Evolutionary conservation across 345 rosid genomes (phyloP).

Genomic region (Chamaenerion angustifolium): DNA sequence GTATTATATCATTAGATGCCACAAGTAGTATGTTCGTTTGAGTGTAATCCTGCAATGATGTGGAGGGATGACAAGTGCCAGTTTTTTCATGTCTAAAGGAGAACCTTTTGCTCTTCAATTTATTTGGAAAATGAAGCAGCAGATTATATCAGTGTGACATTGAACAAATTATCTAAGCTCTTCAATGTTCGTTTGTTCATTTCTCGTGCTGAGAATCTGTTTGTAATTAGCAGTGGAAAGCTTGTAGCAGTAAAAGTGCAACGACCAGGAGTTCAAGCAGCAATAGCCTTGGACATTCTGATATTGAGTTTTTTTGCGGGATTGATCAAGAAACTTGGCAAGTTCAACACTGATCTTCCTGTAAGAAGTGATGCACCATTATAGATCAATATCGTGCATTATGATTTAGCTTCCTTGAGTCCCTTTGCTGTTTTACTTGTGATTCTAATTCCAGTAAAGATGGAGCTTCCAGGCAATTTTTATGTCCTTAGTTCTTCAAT

Average conservation of each 20-base stretch:
- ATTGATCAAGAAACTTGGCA: slow-evolving; percentile 48
- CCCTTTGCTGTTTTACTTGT: background rate
- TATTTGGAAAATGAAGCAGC: background rate
- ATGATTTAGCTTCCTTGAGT: background rate
- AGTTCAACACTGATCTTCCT: slow-evolving; percentile 75
- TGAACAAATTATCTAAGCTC: background rate
- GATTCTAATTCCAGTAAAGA: background rate
- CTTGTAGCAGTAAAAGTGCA: slow-evolving; percentile 93
- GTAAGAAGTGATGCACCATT: slow-evolving; percentile 19
- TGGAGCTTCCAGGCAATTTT: too few species aligned
- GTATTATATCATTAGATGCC: too few species aligned
- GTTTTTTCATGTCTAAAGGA: too few species aligned
- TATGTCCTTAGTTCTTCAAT: too few species aligned
- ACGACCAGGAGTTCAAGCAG: slow-evolving; percentile 91
- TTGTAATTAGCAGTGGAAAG: slow-evolving; percentile 28
- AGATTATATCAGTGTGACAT: background rate
- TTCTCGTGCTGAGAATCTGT: too few species aligned
- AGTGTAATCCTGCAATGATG: too few species aligned
- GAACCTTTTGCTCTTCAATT: too few species aligned
- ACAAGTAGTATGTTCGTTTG: too few species aligned
- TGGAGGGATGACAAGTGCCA: too few species aligned
- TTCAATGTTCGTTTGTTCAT: too few species aligned
- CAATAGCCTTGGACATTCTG: slow-evolving; percentile 75
- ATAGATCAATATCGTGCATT: too few species aligned
- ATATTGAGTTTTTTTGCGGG: slow-evolving; percentile 73